Conservation (phyloP, 2,329 filamentous ascomycete genomes). For the Lecanicillium sp. region DNA sequence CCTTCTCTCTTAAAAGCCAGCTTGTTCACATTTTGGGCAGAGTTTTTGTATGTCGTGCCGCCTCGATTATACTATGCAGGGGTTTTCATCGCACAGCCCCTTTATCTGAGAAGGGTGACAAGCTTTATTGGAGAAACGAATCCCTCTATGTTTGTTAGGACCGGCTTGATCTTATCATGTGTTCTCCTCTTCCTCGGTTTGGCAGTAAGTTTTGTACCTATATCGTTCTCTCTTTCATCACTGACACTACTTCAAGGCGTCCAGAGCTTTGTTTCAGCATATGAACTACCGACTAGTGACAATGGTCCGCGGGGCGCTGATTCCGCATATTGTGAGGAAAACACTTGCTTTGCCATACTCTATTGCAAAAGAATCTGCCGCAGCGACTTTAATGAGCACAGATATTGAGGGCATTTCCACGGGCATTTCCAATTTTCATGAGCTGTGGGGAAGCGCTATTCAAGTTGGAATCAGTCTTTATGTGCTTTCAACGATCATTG, state of each 20-base stretch:
- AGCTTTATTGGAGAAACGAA: no score
- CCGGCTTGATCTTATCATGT: no score
- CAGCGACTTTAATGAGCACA: conserved; percentile 5
- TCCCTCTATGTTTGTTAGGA: no score
- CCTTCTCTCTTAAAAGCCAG: no score
- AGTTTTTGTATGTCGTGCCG: no score
- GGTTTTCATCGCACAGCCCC: no score
- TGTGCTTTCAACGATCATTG: conserved; percentile 1
- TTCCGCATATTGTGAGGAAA: conserved; percentile 39
- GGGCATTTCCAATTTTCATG: not conserved
- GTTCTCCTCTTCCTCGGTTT: conserved; percentile 1
- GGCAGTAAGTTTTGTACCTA: not conserved
- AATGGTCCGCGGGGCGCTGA: conserved; percentile 21
- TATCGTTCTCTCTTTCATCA: no score
- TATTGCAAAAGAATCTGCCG: conserved; percentile 17
- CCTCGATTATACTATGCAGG: no score
- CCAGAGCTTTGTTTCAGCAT: not conserved
- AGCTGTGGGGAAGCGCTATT: not conserved
- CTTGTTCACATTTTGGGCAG: no score
- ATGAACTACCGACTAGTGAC: conserved; percentile 18
- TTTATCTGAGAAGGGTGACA: no score
- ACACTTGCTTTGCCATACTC: conserved; percentile 23
- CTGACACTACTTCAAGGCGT: not conserved
- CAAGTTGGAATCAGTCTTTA: not conserved
- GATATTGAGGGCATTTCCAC: conserved; percentile 1